Evolutionary conservation across 495 filamentous ascomycete species (phyloP), one percentile per base, ranked within the genome.

Genomic region (Immersiella caudata): DNA sequence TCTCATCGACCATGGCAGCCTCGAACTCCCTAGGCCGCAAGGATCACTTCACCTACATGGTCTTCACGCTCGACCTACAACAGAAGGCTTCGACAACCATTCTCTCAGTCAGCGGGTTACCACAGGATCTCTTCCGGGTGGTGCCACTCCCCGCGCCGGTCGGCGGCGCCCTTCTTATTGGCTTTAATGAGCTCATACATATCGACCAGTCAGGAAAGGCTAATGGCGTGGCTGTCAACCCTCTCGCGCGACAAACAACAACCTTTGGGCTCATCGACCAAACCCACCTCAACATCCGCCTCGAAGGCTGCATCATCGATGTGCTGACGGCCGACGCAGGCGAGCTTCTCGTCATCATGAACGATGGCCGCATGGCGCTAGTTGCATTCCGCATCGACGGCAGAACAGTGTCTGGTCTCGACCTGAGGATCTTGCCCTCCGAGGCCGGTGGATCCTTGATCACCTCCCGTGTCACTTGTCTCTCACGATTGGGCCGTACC

Each of bases 181-280:
- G 95, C 8, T 84, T 84, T 14, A 97, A 98, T 75, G 91, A 97
- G 73, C 78, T 99, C 66, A 91, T 99, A 64, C 96, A 99, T 78
- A 89, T 99, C 67, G 95, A 98, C 75, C 96, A 98, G 82, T 90
- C 91, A 14, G 95, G 95, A 6, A 97, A 96, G 78, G 87, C 93
- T 16, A 97, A 90, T 73, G 95, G 93, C 11, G 91, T 98, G 49
- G 94, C 89, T n/a, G 93, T 98, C 70, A 99, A 99, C 72, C 87
- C 89, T 26, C 96, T 96, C 78, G 87, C 92, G 11, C 91, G 88
- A 71, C 83, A 89, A 64, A 83, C 85, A 56, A 97, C 94, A 11
- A 83, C 89, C 2, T 97, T 97, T 71, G 78, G 79, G 54, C 87
- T 99, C 76, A 82, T 84, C 9, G 95, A 98, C 76, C 95, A 97